These are phyloP conservation scores for Pistacia atlantica DNA, from an alignment of 345 rosid genomes.

Conservation along the genomic window DNA sequence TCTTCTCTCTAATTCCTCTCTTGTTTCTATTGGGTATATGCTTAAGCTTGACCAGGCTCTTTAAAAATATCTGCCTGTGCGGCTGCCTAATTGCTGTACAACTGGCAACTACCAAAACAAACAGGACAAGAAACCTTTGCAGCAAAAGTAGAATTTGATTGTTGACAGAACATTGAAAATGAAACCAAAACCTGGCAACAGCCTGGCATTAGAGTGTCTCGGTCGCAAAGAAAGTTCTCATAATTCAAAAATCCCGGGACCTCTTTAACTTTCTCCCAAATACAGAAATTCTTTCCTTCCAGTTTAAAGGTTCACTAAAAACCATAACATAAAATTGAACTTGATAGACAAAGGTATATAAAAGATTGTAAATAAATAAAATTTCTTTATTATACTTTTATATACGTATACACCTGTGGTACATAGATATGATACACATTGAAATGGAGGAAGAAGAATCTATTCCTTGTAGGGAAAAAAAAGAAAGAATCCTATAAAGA, in stretches of 20 bases:
- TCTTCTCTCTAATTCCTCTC: background rate
- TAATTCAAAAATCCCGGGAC: background rate
- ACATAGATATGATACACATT: background rate
- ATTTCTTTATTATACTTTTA: background rate
- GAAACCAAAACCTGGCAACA: conserved; percentile 2
- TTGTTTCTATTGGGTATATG: no score
- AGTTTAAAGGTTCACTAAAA: no score
- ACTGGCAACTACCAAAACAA: background rate
- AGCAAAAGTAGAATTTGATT: background rate
- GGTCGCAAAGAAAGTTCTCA: background rate
- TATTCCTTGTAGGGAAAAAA: background rate
- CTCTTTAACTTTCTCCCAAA: background rate
- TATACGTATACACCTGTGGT: background rate
- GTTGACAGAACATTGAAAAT: background rate
- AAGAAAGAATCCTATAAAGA: conserved; percentile 22
- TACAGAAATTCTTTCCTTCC: no score
- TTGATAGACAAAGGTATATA: no score
- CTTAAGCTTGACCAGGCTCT: no score
- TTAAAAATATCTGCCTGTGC: no score
- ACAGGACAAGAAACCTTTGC: background rate
- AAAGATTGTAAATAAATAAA: background rate
- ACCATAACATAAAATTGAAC: no score
- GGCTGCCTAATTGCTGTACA: no score
- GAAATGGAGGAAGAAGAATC: conserved; percentile 6
- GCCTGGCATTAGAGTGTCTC: background rate